phyloP scores from a whole-genome alignment of 2,329 filamentous ascomycete genomes.

The Fusarium aywerte region DNA sequence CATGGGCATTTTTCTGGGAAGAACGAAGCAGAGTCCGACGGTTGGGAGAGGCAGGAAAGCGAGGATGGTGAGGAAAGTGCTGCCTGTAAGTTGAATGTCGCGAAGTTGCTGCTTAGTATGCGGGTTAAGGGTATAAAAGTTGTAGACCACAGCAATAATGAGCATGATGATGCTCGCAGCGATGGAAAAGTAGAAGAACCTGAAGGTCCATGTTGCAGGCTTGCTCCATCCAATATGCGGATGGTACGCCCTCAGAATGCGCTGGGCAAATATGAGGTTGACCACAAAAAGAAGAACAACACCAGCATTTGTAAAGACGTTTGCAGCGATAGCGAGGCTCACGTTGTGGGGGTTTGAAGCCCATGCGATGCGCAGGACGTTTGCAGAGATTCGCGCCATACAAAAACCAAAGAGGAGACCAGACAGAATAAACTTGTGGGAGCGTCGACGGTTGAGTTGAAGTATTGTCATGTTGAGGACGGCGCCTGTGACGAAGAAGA shows the following conservation, averaged over 20 bases:
- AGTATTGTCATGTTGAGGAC: slow-evolving; percentile 68
- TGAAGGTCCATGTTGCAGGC: slow-evolving; percentile 63
- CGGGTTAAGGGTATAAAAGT: slow-evolving; percentile 71
- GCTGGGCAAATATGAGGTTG: slow-evolving; percentile 81
- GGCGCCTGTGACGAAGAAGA: slow-evolving; percentile 65
- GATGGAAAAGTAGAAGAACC: slow-evolving; percentile 67
- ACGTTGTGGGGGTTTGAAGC: slow-evolving; percentile 55
- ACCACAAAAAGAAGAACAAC: slow-evolving; percentile 80
- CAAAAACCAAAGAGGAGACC: slow-evolving; percentile 68
- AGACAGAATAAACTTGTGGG: slow-evolving; percentile 70
- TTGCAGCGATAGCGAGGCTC: slow-evolving; percentile 66
- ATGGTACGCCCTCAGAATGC: slow-evolving; percentile 78
- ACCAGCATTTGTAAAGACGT: slow-evolving; percentile 78
- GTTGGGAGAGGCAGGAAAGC: slow-evolving; percentile 73
- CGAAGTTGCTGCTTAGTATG: slow-evolving; percentile 64
- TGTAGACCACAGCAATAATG: slow-evolving; percentile 71
- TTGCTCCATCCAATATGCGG: slow-evolving; percentile 76
- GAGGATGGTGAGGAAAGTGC: slow-evolving; percentile 68
- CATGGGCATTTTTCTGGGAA: slow-evolving; percentile 57
- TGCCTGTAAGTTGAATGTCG: slow-evolving; percentile 71
- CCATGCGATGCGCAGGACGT: slow-evolving; percentile 65
- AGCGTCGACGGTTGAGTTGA: slow-evolving; percentile 58
- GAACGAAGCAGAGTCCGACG: slow-evolving; percentile 61
- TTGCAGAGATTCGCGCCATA: slow-evolving; percentile 63
- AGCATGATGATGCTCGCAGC: slow-evolving; percentile 70